Conservation (phyloP, 371 early-diverging fungal species). For the Mortierella sp. region DNA sequence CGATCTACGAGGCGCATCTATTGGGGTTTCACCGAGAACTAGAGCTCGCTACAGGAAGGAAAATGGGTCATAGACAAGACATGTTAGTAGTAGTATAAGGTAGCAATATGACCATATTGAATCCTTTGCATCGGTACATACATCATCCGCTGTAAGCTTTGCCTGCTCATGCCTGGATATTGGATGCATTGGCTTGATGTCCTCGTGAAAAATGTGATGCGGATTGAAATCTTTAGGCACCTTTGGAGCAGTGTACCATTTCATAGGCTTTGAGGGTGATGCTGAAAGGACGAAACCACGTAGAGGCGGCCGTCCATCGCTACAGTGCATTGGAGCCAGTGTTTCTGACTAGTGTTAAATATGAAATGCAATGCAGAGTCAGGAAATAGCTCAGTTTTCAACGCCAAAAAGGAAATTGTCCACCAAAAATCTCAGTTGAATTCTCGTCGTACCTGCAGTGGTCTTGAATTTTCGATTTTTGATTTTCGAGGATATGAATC, state of each 20-base stretch:
- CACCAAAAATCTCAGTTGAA: not conserved
- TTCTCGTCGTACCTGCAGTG: not conserved
- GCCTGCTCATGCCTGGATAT: constrained; percentile 13
- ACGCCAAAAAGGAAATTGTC: not conserved
- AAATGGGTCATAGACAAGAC: not conserved
- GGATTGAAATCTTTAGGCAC: constrained; percentile 71
- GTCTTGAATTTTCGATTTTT: constrained; percentile 1
- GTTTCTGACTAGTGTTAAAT: constrained; percentile 4
- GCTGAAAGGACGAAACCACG: constrained; percentile 67
- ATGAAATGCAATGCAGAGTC: not conserved
- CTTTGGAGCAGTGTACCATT: constrained; percentile 72
- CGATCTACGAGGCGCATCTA: constrained; percentile 74
- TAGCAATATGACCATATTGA: not conserved
- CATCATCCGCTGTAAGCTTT: constrained; percentile 70
- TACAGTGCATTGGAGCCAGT: constrained; percentile 29
- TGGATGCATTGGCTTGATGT: constrained; percentile 21
- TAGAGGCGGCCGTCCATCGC: constrained; percentile 73
- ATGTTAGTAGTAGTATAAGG: not conserved
- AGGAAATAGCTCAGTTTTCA: not conserved
- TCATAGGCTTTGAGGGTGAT: constrained; percentile 58
- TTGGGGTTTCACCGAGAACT: constrained; percentile 78
- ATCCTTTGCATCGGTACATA: constrained; percentile 9
- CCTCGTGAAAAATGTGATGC: constrained; percentile 54
- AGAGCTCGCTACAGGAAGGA: constrained; percentile 60
- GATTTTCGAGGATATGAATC: constrained; percentile 6